A percentile compares a stretch with the other conserved stretches of the same genome.
phyloP scores from a whole-genome alignment of 176 grass and related monocot species.

The Carex pumila region DNA sequence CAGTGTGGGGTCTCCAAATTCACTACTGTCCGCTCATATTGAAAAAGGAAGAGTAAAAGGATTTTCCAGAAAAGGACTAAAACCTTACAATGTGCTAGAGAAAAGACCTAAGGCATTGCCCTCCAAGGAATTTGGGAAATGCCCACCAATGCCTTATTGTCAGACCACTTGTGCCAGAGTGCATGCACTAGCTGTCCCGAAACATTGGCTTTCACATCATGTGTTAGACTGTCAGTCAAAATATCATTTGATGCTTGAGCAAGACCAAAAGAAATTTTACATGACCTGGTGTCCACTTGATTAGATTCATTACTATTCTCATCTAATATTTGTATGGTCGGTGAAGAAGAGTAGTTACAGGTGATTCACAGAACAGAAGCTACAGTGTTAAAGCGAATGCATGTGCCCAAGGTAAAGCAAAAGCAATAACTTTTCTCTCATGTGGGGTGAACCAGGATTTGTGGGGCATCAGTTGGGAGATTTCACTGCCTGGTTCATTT shows the following conservation, averaged over 20 bases:
- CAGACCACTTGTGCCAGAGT: not conserved
- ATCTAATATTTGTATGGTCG: not conserved
- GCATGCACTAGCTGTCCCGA: not conserved
- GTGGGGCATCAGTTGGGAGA: not conserved
- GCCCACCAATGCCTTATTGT: not conserved
- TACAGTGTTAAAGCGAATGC: not conserved
- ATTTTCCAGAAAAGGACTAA: not conserved
- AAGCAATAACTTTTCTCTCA: slow-evolving; percentile 10
- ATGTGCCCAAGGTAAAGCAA: slow-evolving; percentile 13
- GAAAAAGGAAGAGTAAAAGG: not conserved
- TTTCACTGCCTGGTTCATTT: slow-evolving; percentile 3
- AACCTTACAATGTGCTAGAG: not conserved
- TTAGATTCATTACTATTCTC: not conserved
- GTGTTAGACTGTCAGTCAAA: not conserved
- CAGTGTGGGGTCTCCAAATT: not conserved
- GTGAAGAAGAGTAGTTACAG: not conserved
- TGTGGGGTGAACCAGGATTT: slow-evolving; percentile 4
- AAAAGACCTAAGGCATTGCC: not conserved
- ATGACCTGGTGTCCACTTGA: not conserved
- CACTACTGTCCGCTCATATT: not conserved
- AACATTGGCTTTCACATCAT: slow-evolving; percentile 4
- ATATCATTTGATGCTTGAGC: not conserved
- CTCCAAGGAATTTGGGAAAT: slow-evolving; percentile 23
- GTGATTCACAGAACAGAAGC: not conserved
- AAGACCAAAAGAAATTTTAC: not conserved